Evolutionary conservation across 352 stramenopile genomes (phyloP), one percentile per base, ranked within the genome.

Genomic region (Phytophthora parvispora): DNA sequence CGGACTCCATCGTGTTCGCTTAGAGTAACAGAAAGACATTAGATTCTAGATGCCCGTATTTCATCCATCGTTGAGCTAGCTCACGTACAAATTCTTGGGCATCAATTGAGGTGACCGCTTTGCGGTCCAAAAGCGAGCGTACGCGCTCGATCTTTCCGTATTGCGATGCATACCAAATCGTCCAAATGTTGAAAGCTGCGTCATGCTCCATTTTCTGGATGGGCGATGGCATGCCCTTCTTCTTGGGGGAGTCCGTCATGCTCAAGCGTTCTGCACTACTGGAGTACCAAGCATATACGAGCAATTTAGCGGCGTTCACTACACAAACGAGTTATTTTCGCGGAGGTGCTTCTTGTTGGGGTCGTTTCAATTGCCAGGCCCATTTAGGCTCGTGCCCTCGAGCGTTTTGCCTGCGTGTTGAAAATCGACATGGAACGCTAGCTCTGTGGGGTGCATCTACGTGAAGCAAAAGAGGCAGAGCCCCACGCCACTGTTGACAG

Each of bases 111-210:
- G 51, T 22, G 12, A 81, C 72, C 6, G 57, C 53, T 13, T 79
- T 60, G 0, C 69, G 80, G 7, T 88, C 83, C 13, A 93, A 63
- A 31, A 94, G 58, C 15, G 78, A 86, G 24, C 65, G 67, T 57
- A 92, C 68, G 9, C 84, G 84, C 22, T 78, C 80, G 1, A 69
- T 8, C 42, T 91, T 90, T 6, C 86, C 86, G 20, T 83, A 78
- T 54, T 84, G 79, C 5, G 86, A 75, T 10, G 86, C 86, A 54
- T 94, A 92, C 86, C 86, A 94, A 56, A 94, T 85, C 13, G 81
- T 92, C 77, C 83, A 94, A 42, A 92, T 68, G 29, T 89, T 59
- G 4, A 45, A 65, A 45, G 36, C 49, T 13, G 61, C 54, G 9
- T 74, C 68, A 5, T 24, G 28, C 13, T 74, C 62, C 50, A 74